Evolutionary conservation across 2,329 filamentous ascomycete genomes (phyloP).

Genomic region (Nothomitra cinnamomea): DNA sequence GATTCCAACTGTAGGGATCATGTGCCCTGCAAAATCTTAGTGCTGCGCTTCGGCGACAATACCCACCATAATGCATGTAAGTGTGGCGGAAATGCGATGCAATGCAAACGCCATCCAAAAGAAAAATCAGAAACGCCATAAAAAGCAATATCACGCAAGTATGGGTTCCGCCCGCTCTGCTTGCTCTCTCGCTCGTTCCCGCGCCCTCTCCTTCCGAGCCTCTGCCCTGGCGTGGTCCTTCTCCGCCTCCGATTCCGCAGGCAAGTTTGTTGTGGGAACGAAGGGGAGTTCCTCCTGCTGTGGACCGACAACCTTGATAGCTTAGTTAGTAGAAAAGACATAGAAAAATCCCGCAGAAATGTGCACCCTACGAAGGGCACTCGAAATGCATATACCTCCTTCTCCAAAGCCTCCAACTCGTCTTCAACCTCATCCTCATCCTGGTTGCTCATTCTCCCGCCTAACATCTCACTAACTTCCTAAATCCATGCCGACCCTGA

Average conservation of each 20-base stretch:
- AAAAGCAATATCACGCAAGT: background rate
- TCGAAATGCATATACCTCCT: slow-evolving; percentile 28
- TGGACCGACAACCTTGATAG: background rate
- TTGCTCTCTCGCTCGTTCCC: background rate
- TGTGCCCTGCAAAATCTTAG: too few species aligned
- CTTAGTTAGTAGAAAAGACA: background rate
- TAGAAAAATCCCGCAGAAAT: background rate
- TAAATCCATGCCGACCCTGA: slow-evolving; percentile 21
- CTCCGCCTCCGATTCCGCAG: background rate
- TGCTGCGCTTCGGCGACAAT: too few species aligned
- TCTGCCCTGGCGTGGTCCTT: background rate
- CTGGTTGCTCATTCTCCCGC: slow-evolving; percentile 73
- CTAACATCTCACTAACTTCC: slow-evolving; percentile 87
- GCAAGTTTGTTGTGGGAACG: background rate
- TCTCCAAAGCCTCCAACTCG: slow-evolving; percentile 69
- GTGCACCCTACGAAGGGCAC: background rate
- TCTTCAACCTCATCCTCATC: slow-evolving; percentile 98
- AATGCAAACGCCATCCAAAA: too few species aligned
- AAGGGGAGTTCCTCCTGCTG: background rate
- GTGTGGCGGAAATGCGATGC: too few species aligned
- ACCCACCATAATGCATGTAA: too few species aligned
- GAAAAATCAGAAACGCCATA: too few species aligned
- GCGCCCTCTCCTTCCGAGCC: background rate
- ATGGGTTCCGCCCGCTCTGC: background rate
- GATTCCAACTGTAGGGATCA: too few species aligned